These are phyloP conservation scores for Mycena alexandri DNA, from an alignment of 768 basidiomycete genomes.

Conservation along the genomic window DNA sequence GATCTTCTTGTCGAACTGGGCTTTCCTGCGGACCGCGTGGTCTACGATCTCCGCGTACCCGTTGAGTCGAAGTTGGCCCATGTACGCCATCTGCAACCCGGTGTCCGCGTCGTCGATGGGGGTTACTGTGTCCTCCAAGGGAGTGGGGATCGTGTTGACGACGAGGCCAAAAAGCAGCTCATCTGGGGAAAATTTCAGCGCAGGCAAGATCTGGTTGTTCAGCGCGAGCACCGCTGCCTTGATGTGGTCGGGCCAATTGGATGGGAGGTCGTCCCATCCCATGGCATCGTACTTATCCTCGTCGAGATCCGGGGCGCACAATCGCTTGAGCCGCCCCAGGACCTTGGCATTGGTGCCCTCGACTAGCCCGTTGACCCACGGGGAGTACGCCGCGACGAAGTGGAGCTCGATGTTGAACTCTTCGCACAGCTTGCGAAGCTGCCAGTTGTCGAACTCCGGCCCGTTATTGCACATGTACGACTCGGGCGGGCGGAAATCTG, in stretches of 20 bases:
- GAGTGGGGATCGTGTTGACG: constrained; percentile 2
- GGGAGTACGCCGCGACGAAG: constrained; percentile 39
- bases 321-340: constrained; percentile 30
- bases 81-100: constrained; percentile 39
- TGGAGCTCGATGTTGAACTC: background rate
- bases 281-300: constrained; percentile 32
- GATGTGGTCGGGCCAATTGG: constrained; percentile 44
- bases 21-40: constrained; percentile 38
- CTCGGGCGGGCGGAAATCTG: constrained; percentile 5
- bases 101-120: constrained; percentile 9
- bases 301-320: constrained; percentile 41
- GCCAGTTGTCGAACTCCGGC: constrained; percentile 19
- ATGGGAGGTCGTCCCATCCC: constrained; percentile 28
- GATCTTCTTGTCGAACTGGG: constrained; percentile 38
- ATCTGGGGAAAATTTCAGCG: constrained; percentile 16
- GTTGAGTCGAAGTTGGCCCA: constrained; percentile 38
- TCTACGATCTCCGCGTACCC: constrained; percentile 30
- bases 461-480: constrained; percentile 12
- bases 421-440: constrained; percentile 9
- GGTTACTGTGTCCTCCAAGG: background rate
- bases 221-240: constrained; percentile 32
- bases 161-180: constrained; percentile 10
- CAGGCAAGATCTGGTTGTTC: constrained; percentile 15
- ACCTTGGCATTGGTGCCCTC: constrained; percentile 44
- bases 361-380: constrained; percentile 49